Base-by-base conservation (phyloP, 2,329 filamentous ascomycete species). In the Penicillium freii region DNA sequence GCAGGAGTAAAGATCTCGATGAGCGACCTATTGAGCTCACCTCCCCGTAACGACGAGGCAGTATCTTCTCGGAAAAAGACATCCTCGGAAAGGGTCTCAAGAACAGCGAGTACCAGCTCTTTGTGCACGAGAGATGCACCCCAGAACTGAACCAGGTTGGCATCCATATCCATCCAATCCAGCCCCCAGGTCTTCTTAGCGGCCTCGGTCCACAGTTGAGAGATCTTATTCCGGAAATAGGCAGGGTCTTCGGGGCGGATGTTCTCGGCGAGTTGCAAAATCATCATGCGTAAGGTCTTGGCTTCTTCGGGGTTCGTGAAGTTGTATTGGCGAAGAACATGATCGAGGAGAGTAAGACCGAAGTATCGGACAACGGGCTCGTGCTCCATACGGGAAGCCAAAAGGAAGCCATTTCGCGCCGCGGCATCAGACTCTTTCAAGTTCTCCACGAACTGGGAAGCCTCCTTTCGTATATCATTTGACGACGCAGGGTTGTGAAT, bases 121-220 rank as follows among this genome's bases (percentile, higher is more conserved):
- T 95, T 94, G 72, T 92, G 87, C 46, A 82, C 80, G 34, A 83
- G 72, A 53, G 78, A 79, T 15, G 75, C 79, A 27, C 80, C 78
- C 94, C 94, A 99, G 21, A 97, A 81, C 67, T 86, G 84, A 44
- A 92, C 84, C 54, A 99, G 82, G 69, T 90, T 82, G 62, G 86
- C 78, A 73, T 99, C 95, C 93, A 99, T 96, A 70, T 95, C 87
- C 80, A 89, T 87, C 94, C 95, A 99, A 60, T 94, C 89, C 33
- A 85, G 82, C n/a, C 84, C 91, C 94, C 94, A 99, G 71, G 86
- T 90, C 67, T 93, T 85, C 79, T 97, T 97, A 40, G 92, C 92
- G 52, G 96, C 82, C 74, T 97, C 94, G 8, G 92, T 90, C 94
- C 94, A 99, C 60, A 99, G 78, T 75, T 96, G 89, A 29, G 91